Evolutionary conservation across 129 eudicot genomes (phyloP).

Genomic region (Chrysanthemum seticuspe): DNA sequence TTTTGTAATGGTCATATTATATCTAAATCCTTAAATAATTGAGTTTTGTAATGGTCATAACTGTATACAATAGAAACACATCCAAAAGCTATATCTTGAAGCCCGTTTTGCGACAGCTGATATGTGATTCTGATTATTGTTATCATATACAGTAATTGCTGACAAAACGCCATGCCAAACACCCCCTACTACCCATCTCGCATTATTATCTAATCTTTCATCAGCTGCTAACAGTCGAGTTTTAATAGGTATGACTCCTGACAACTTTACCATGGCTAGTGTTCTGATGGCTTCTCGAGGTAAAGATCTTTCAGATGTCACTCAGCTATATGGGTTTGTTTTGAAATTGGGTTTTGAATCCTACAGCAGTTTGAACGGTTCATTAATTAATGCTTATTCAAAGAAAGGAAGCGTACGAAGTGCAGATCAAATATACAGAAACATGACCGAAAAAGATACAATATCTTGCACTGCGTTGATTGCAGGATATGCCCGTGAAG

Average conservation of each 20-base stretch:
- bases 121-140: too few relatives aligned
- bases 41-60: too few relatives aligned
- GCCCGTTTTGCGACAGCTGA: too few relatives aligned
- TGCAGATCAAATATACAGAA: constrained; percentile 40
- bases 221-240: not conserved
- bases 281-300: constrained; percentile 39
- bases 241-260: constrained; percentile 51
- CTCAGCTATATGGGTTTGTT: constrained; percentile 42
- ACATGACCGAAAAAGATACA: constrained; percentile 42
- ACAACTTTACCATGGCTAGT: constrained; percentile 55
- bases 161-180: too few relatives aligned
- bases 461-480: constrained; percentile 63
- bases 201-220: not conserved
- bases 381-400: constrained; percentile 59
- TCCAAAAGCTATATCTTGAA: too few relatives aligned
- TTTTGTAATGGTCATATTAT: too few relatives aligned
- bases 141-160: too few relatives aligned
- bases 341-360: constrained; percentile 47
- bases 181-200: too few relatives aligned
- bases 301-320: constrained; percentile 18
- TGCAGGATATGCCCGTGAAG: constrained; percentile 51
- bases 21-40: too few relatives aligned
- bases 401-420: constrained; percentile 45
- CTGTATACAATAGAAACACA: too few relatives aligned
- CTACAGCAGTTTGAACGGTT: constrained; percentile 41